Conservation (phyloP, 2,329 filamentous ascomycete species). For the Epichloe sp. region DNA sequence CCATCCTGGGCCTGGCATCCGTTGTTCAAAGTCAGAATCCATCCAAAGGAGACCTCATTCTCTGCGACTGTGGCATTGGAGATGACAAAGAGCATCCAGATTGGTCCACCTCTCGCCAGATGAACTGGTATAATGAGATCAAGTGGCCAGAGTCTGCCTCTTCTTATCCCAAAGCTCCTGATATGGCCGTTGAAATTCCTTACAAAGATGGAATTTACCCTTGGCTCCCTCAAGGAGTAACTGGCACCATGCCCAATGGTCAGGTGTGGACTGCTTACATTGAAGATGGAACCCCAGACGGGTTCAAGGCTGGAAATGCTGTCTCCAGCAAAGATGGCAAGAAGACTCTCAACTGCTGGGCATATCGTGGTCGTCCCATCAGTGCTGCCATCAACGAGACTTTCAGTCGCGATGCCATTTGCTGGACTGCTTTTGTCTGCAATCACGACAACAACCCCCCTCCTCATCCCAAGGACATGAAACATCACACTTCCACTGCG, state of each 20-base stretch:
- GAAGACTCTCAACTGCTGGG: slow-evolving; percentile 27
- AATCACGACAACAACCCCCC: slow-evolving; percentile 24
- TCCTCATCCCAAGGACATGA: slow-evolving; percentile 22
- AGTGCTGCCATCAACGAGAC: slow-evolving; percentile 27
- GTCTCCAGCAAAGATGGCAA: slow-evolving; percentile 27
- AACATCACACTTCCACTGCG: slow-evolving; percentile 21
- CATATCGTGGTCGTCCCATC: slow-evolving; percentile 27
- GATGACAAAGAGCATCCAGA: slow-evolving; percentile 24
- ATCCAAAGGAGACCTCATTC: slow-evolving; percentile 24
- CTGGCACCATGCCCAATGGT: slow-evolving; percentile 25
- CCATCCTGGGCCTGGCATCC: slow-evolving; percentile 13
- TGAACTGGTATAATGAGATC: slow-evolving; percentile 29
- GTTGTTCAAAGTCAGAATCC: slow-evolving; percentile 13
- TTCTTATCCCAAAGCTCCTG: slow-evolving; percentile 22
- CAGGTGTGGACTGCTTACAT: slow-evolving; percentile 29
- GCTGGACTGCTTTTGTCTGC: slow-evolving; percentile 29
- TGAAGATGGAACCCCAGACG: slow-evolving; percentile 26
- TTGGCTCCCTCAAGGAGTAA: slow-evolving; percentile 24
- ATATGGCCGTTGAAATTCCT: slow-evolving; percentile 26
- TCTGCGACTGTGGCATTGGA: slow-evolving; percentile 30
- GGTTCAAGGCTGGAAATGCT: slow-evolving; percentile 25
- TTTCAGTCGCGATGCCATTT: slow-evolving; percentile 22
- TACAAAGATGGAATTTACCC: slow-evolving; percentile 25
- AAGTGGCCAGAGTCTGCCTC: slow-evolving; percentile 22
- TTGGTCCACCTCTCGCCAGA: slow-evolving; percentile 31